A percentile compares a stretch with the other conserved stretches of the same genome.
These are phyloP conservation scores for Diaporthe helianthi DNA, from an alignment of 2,329 filamentous ascomycete species.

Conservation along the genomic window DNA sequence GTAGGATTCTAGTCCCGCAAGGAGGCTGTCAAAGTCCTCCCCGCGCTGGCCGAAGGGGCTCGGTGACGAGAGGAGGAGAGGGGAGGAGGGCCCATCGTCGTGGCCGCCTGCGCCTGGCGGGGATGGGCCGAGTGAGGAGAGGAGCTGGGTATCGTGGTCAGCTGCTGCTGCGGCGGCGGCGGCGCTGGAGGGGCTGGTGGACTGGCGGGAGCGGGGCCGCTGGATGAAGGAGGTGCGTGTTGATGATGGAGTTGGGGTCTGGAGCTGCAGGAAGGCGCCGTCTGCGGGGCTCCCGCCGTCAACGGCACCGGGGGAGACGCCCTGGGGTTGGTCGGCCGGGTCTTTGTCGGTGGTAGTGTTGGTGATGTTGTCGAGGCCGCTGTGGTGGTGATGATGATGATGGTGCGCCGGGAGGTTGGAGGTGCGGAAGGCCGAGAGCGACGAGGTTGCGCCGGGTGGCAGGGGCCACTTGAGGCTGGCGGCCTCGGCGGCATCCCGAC, in stretches of 20 bases:
- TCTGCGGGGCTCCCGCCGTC: constrained; percentile 35
- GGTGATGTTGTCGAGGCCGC: constrained; percentile 25
- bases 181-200: constrained; percentile 33
- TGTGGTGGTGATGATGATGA: constrained; percentile 36
- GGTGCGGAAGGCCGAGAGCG: constrained; percentile 24
- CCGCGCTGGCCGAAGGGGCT: constrained; percentile 28
- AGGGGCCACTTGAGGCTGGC: constrained; percentile 37
- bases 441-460: constrained; percentile 33
- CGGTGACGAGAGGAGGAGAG: constrained; percentile 37
- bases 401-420: constrained; percentile 37
- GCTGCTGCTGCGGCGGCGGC: background rate
- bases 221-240: constrained; percentile 23
- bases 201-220: constrained; percentile 36
- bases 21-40: constrained; percentile 67
- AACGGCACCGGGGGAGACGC: constrained; percentile 16
- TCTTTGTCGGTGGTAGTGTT: constrained; percentile 38
- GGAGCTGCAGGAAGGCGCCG: constrained; percentile 47
- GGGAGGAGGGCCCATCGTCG: constrained; percentile 33
- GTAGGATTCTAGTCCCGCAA: constrained; percentile 74
- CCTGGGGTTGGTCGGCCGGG: constrained; percentile 39
- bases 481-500: constrained; percentile 9
- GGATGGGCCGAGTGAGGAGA: constrained; percentile 39
- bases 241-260: constrained; percentile 44
- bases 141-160: constrained; percentile 35
- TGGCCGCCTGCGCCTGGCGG: constrained; percentile 35